Evolutionary conservation across 2,329 filamentous ascomycete genomes (phyloP).

Genomic region (Sporothrix variecibatus): DNA sequence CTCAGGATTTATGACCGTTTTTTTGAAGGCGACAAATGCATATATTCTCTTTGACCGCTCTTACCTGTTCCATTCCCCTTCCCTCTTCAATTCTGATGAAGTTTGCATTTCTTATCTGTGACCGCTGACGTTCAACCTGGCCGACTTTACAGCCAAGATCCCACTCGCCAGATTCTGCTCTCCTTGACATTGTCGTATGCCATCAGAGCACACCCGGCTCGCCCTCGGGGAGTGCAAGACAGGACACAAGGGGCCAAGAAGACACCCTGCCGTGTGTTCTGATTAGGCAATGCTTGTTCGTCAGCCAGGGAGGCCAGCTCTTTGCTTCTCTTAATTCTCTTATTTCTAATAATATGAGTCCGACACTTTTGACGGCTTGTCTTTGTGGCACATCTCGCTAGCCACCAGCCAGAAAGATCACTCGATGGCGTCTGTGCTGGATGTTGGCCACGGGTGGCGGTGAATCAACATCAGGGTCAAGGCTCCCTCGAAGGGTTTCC

Average conservation of each 20-base stretch:
- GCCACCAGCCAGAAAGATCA: neutral
- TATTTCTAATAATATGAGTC: constrained; percentile 13
- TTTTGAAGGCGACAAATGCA: neutral
- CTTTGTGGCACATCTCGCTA: constrained; percentile 16
- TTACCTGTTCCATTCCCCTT: neutral
- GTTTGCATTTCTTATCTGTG: neutral
- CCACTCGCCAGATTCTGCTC: neutral
- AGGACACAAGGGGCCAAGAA: neutral
- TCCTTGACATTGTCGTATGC: neutral
- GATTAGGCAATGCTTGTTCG: constrained; percentile 9
- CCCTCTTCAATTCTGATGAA: neutral
- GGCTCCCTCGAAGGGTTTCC: neutral
- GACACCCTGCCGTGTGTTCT: neutral
- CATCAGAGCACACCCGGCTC: neutral
- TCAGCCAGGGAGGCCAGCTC: neutral
- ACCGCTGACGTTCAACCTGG: neutral
- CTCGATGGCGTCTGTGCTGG: neutral
- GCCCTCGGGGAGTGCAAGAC: constrained; percentile 9
- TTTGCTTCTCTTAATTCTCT: neutral
- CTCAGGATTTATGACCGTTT: neutral
- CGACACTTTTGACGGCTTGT: neutral
- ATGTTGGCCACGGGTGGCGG: constrained; percentile 4
- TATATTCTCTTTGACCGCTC: neutral
- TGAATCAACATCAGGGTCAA: constrained; percentile 3
- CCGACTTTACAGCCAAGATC: neutral